Conservation (phyloP, 176 grass and related monocot species). For the Chloris gayana region DNA sequence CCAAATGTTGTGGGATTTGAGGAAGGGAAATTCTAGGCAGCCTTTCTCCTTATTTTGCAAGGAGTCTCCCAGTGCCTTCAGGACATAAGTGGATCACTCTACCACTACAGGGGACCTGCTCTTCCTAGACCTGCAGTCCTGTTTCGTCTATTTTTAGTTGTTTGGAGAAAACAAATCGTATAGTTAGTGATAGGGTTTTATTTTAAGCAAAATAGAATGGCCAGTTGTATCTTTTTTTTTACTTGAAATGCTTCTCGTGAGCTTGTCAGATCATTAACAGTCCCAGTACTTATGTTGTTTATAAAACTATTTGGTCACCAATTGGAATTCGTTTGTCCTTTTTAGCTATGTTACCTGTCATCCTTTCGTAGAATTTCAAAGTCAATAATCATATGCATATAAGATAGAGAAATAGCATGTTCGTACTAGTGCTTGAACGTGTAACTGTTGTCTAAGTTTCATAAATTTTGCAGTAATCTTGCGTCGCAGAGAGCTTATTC, state of each 20-base stretch:
- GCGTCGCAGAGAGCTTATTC: slow-evolving; percentile 64
- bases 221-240: background rate
- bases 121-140: too few species aligned
- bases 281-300: background rate
- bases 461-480: slow-evolving; percentile 47
- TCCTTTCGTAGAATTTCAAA: background rate
- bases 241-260: too few species aligned
- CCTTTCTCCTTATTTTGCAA: too few species aligned
- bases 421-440: background rate
- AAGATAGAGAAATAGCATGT: slow-evolving; percentile 4
- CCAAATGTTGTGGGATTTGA: too few species aligned
- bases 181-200: too few species aligned
- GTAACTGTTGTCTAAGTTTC: background rate
- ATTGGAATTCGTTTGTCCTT: background rate
- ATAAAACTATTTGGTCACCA: background rate
- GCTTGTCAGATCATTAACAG: background rate
- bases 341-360: background rate
- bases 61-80: too few species aligned
- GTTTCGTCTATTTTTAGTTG: too few species aligned
- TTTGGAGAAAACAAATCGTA: too few species aligned
- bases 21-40: too few species aligned
- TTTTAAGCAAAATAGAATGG: background rate
- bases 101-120: too few species aligned
- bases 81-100: too few species aligned
- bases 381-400: background rate